Evolutionary conservation across 164 flowering plant species (phyloP).

Genomic region (Piper betle): DNA sequence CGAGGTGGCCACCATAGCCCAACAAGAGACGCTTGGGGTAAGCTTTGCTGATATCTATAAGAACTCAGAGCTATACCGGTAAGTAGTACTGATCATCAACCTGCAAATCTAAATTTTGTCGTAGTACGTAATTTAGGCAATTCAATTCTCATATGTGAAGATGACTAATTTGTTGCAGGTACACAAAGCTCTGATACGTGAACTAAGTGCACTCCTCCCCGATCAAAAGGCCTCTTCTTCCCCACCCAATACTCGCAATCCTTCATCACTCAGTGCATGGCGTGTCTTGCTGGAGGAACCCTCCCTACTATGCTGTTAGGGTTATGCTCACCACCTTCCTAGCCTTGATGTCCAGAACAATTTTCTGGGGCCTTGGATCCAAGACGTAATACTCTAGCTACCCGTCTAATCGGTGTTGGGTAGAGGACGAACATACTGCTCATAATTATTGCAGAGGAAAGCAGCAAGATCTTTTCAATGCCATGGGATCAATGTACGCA

Average conservation of each 20-base stretch:
- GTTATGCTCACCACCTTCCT: constrained; percentile 27
- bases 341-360: constrained; percentile 35
- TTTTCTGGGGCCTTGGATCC: constrained; percentile 32
- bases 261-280: constrained; percentile 33
- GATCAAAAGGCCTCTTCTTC: constrained; percentile 33
- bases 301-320: constrained; percentile 36
- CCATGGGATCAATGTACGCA: constrained; percentile 54
- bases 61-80: constrained; percentile 23
- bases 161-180: neutral
- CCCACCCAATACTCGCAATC: constrained; percentile 32
- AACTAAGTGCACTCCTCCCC: constrained; percentile 30
- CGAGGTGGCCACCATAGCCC: constrained; percentile 23
- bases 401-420: neutral
- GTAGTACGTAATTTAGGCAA: neutral
- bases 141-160: no score
- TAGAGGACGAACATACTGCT: no score
- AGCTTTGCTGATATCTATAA: constrained; percentile 22
- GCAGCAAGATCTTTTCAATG: no score
- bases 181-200: constrained; percentile 29
- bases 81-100: neutral
- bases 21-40: constrained; percentile 20
- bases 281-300: constrained; percentile 54
- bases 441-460: no score
- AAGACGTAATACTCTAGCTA: constrained; percentile 28
- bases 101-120: no score